phyloP scores from a whole-genome alignment of 345 rosid species.

The Microthlaspi erraticum region DNA sequence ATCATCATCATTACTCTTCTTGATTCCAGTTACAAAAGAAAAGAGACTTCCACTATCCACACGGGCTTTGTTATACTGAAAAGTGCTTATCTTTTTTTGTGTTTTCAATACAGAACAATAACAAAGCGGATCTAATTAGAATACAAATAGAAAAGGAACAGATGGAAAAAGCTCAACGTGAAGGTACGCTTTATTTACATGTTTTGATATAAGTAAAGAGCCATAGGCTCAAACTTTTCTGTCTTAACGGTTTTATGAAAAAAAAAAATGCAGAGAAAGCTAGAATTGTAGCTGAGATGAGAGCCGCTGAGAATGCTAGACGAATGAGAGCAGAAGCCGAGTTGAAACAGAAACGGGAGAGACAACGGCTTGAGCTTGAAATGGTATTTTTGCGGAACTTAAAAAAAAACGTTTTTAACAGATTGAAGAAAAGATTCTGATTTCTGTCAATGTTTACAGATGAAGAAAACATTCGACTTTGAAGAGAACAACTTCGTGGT shows the following conservation, averaged over 20 bases:
- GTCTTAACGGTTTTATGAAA: neutral
- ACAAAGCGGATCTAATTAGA: slow-evolving; percentile 63
- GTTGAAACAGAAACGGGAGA: slow-evolving; percentile 62
- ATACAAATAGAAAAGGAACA: slow-evolving; percentile 67
- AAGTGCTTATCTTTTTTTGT: slow-evolving; percentile 5
- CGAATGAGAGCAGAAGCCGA: slow-evolving; percentile 58
- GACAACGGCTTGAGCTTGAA: slow-evolving; percentile 59
- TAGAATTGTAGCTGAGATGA: slow-evolving; percentile 72
- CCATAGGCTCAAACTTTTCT: neutral
- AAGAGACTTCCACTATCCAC: neutral
- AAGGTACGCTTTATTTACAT: slow-evolving; percentile 55
- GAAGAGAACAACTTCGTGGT: slow-evolving; percentile 48
- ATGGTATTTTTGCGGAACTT: slow-evolving; percentile 50
- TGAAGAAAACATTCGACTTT: slow-evolving; percentile 61
- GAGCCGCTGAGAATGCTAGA: slow-evolving; percentile 66
- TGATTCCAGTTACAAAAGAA: slow-evolving; percentile 1
- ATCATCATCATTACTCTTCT: slow-evolving; percentile 45
- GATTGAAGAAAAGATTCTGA: slow-evolving; percentile 13
- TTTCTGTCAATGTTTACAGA: slow-evolving; percentile 48
- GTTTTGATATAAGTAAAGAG: neutral
- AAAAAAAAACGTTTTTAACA: neutral
- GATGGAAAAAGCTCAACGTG: slow-evolving; percentile 69
- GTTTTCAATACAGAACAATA: slow-evolving; percentile 56
- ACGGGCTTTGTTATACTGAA: slow-evolving; percentile 7
- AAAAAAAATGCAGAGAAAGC: slow-evolving; percentile 60